Conservation (phyloP, 2,329 filamentous ascomycete species). For the Colletotrichum eremochloae region DNA sequence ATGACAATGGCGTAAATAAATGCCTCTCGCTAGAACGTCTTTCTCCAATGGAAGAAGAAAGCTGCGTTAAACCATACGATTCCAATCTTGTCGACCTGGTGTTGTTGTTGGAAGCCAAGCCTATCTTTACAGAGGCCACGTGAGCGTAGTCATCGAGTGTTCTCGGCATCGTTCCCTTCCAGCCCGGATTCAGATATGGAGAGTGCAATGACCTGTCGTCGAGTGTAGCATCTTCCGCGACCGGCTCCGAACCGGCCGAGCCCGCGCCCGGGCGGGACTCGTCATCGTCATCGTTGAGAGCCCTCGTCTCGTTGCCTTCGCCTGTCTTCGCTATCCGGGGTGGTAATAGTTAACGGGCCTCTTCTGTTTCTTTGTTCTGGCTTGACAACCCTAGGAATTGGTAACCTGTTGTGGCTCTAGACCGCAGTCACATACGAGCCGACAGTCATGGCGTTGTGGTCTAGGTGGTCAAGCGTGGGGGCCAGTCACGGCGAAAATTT, state of each 20-base stretch:
- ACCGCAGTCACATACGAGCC: not conserved
- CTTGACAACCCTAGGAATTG: not conserved
- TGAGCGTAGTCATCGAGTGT: not conserved
- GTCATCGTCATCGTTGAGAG: not conserved
- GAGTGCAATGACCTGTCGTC: not conserved
- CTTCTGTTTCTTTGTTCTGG: not conserved
- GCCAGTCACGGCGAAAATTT: not conserved
- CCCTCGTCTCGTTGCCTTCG: not conserved
- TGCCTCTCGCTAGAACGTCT: not conserved
- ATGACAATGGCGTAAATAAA: not conserved
- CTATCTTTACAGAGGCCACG: not conserved
- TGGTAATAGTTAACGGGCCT: not conserved
- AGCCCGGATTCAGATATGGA: not conserved
- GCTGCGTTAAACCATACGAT: not conserved
- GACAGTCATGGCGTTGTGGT: not conserved
- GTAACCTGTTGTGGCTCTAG: not conserved
- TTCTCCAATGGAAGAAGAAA: not conserved
- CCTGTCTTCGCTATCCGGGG: not conserved
- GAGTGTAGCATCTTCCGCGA: not conserved
- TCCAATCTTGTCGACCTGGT: not conserved
- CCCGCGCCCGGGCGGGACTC: not conserved
- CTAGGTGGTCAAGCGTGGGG: not conserved
- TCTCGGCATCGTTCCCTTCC: not conserved
- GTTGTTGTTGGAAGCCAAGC: not conserved
- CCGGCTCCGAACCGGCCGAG: not conserved